Evolutionary conservation across 1,139 yeast genomes (phyloP), one percentile per base, ranked within the genome.

Genomic region (Suhomyces terraborum): DNA sequence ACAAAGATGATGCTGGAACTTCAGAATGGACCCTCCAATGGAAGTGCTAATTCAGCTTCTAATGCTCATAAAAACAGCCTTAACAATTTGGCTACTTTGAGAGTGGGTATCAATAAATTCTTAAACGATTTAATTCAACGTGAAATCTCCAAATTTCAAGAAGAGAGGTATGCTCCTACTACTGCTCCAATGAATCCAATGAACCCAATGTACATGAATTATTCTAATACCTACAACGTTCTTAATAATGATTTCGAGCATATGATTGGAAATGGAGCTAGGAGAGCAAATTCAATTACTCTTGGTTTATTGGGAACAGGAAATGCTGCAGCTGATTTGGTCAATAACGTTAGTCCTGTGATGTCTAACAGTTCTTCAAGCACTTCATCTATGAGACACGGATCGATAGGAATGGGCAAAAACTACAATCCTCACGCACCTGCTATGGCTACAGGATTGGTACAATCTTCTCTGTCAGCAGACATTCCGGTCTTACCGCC

Each of bases 101-200:
- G 50, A 36, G 37, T 43, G 8, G 49, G 49, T 16, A 42, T 57
- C 14, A 49, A 45, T 32, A 55, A 54, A 38, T 49, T 40, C 28
- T 36, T 53, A 19, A 50, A 52, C 43, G 60, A 60, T 26, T 44
- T 59, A 35, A 46, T 47, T 8, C 51, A 47, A 18, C 23, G 32
- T 16, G 54, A 50, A 24, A 28, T 43, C 23, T 20, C 43, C 12
- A 42, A 45, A 20, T 35, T 43, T 17, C 43, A 37, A 5, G 46
- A 45, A 10, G 39, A 43, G 34, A 35, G 42, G 22, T 34, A 20
- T 27, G 29, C 35, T 10, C 21, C 39, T 6, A n/a, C 43, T 8
- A 23, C 36, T 7, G 35, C 32, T n/a, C 36, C 42, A 23, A 35
- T 35, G 37, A 38, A 32, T 28, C 27, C 27, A n/a, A n/a, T n/a